These are phyloP conservation scores for Lactarius hatsudake DNA, from an alignment of 768 basidiomycete species.

Conservation along the genomic window DNA sequence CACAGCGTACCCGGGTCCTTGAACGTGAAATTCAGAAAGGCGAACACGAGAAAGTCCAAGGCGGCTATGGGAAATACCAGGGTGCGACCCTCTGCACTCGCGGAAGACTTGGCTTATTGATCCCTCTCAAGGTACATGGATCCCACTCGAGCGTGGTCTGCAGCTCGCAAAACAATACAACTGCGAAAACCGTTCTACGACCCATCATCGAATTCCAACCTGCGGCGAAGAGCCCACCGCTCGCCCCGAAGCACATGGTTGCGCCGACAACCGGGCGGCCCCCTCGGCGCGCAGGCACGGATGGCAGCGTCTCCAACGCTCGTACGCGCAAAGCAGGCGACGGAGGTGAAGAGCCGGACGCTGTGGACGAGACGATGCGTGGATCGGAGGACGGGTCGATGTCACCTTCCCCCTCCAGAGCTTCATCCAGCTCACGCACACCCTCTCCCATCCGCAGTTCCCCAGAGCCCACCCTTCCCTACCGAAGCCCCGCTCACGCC, in stretches of 20 bases:
- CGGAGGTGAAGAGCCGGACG: constrained; percentile 50
- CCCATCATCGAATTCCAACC: constrained; percentile 95
- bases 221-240: constrained; percentile 84
- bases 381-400: constrained; percentile 86
- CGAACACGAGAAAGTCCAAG: constrained; percentile 98
- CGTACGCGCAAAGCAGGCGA: constrained; percentile 55
- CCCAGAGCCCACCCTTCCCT: constrained; percentile 44
- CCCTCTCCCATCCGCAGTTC: constrained; percentile 82
- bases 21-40: constrained; percentile 99
- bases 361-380: constrained; percentile 58
- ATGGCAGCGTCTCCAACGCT: constrained; percentile 32
- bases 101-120: background rate
- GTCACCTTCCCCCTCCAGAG: constrained; percentile 86
- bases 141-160: constrained; percentile 89
- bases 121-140: constrained; percentile 84
- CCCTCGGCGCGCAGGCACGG: constrained; percentile 32
- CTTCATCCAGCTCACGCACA: constrained; percentile 85
- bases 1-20: constrained; percentile 93
- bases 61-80: constrained; percentile 99
- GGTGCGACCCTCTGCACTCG: constrained; percentile 47
- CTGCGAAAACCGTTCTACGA: constrained; percentile 77
- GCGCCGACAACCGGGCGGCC: constrained; percentile 57
- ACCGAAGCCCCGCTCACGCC: constrained; percentile 40
- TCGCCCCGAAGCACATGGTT: constrained; percentile 94
- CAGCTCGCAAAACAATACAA: constrained; percentile 88